These are phyloP conservation scores for Backusella mclennaniae DNA, from an alignment of 192 early-diverging fungal species.

Conservation along the genomic window DNA sequence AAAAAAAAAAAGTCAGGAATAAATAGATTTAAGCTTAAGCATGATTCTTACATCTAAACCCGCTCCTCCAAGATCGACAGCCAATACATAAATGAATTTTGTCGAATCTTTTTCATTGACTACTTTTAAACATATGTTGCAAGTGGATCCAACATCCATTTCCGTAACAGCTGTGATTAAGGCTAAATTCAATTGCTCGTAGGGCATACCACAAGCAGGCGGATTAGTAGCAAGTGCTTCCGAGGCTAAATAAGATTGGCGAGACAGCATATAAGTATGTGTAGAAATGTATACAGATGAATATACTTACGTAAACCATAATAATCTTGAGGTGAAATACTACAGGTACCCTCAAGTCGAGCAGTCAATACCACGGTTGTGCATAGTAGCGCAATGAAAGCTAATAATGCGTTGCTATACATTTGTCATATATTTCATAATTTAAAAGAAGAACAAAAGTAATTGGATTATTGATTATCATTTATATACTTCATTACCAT, in stretches of 20 bases:
- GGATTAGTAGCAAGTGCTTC: conserved; percentile 43
- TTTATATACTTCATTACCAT: neutral
- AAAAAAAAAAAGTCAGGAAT: neutral
- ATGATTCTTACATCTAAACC: conserved; percentile 47
- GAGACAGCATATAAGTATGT: neutral
- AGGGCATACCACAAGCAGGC: conserved; percentile 57
- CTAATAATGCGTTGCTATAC: too few species aligned
- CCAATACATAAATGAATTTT: conserved; percentile 50
- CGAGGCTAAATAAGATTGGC: conserved; percentile 19
- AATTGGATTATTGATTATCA: neutral
- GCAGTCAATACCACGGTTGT: neutral
- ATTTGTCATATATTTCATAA: neutral
- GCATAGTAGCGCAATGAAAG: neutral
- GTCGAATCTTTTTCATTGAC: conserved; percentile 36
- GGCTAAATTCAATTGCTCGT: conserved; percentile 44
- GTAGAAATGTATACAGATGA: neutral
- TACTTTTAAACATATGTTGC: conserved; percentile 54
- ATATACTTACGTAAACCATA: conserved; percentile 13
- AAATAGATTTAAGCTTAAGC: neutral
- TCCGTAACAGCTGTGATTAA: conserved; percentile 52
- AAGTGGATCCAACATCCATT: conserved; percentile 42
- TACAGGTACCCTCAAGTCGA: neutral
- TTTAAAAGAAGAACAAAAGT: neutral
- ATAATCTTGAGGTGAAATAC: conserved; percentile 19
- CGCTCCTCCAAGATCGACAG: conserved; percentile 50